Conservation (phyloP, 345 rosid genomes). For the Populus pruinosa region DNA sequence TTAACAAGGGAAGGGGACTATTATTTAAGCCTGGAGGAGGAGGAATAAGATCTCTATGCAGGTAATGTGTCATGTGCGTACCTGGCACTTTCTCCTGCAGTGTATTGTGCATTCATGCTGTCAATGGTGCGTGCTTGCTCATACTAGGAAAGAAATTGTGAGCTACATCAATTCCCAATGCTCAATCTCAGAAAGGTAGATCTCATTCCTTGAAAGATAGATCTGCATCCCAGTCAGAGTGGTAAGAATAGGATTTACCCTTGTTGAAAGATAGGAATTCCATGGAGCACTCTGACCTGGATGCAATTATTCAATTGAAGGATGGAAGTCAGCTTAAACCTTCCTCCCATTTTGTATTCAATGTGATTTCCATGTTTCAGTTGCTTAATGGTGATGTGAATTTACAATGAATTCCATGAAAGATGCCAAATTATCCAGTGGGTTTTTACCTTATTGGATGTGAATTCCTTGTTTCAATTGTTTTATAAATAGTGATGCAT, state of each 20-base stretch:
- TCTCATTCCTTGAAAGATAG: background rate
- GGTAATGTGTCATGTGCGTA: background rate
- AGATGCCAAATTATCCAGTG: background rate
- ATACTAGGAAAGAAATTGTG: background rate
- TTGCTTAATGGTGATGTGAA: background rate
- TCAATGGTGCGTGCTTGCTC: too few relatives aligned
- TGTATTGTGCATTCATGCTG: background rate
- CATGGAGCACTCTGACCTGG: background rate
- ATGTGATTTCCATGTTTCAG: background rate
- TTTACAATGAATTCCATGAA: background rate
- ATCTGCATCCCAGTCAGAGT: background rate
- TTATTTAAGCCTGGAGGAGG: too few relatives aligned
- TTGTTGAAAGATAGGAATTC: too few relatives aligned
- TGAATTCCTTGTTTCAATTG: background rate
- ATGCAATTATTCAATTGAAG: background rate
- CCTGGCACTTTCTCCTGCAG: background rate
- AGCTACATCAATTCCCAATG: background rate
- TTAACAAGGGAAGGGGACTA: too few relatives aligned
- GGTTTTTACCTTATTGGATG: background rate
- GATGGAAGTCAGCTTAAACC: background rate
- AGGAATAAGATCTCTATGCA: too few relatives aligned
- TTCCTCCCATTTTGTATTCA: background rate
- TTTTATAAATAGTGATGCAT: background rate
- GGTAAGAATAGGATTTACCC: background rate
- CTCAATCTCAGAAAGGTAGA: background rate